phyloP scores from a whole-genome alignment of 345 rosid genomes.

The Zanthoxylum bungeanum region DNA sequence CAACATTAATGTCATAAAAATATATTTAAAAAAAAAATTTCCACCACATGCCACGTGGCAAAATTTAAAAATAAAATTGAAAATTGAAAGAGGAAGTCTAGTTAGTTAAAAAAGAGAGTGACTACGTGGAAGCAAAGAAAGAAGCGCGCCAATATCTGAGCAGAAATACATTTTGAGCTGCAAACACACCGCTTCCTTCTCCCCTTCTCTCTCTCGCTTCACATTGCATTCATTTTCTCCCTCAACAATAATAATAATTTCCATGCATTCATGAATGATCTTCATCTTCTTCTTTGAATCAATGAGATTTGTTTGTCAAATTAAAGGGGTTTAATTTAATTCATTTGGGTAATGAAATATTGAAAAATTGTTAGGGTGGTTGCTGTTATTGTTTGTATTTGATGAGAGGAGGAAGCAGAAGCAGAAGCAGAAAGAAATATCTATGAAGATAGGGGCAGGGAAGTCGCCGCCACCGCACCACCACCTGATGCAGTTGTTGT shows the following conservation, averaged over 20 bases:
- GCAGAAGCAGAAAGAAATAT: constrained; percentile 41
- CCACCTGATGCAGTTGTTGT: constrained; percentile 49
- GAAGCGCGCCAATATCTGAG: constrained; percentile 66
- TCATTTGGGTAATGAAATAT: background rate
- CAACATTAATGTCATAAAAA: too few species aligned
- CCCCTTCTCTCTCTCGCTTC: constrained; percentile 21
- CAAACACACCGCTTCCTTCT: constrained; percentile 39
- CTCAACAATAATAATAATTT: background rate
- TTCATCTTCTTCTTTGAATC: background rate
- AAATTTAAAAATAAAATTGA: background rate
- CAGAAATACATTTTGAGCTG: constrained; percentile 36
- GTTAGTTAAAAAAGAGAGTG: background rate
- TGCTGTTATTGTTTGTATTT: too few species aligned
- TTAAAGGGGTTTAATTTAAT: background rate
- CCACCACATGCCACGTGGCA: background rate
- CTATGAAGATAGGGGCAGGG: constrained; percentile 82
- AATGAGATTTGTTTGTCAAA: background rate
- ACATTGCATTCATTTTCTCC: constrained; percentile 1
- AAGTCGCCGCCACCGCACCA: constrained; percentile 43
- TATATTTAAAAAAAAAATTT: too few species aligned
- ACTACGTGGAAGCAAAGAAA: constrained; percentile 39
- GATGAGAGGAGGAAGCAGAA: constrained; percentile 37
- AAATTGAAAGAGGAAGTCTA: constrained; percentile 1
- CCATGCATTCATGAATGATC: background rate
- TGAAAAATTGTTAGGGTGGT: constrained; percentile 4